Percentiles rank a stretch among this genome's conserved stretches.
These are phyloP conservation scores for Fusarium paranaense DNA, from an alignment of 2,329 filamentous ascomycete species.

Conservation along the genomic window DNA sequence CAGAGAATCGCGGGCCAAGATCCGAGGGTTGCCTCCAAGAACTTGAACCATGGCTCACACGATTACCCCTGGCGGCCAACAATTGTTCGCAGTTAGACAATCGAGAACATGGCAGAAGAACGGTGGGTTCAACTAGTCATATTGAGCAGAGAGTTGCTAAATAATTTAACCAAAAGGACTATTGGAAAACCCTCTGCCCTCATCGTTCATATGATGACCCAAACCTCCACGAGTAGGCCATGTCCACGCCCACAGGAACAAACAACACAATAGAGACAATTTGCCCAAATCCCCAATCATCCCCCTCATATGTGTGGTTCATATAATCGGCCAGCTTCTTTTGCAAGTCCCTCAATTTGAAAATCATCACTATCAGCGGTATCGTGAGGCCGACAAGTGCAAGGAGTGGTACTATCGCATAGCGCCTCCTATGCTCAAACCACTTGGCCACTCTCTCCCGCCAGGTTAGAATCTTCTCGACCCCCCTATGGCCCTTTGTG, in stretches of 20 bases:
- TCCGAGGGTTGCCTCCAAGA: no score
- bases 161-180: not conserved
- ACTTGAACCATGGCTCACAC: not conserved
- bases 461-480: not conserved
- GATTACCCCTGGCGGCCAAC: not conserved
- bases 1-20: not conserved
- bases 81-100: not conserved
- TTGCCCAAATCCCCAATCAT: constrained; percentile 37
- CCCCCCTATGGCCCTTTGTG: not conserved
- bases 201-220: not conserved
- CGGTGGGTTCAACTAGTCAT: not conserved
- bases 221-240: constrained; percentile 31
- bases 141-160: not conserved
- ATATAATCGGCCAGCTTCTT: not conserved
- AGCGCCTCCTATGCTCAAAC: not conserved
- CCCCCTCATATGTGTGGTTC: constrained; percentile 6
- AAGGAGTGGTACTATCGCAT: constrained; percentile 12
- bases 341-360: constrained; percentile 21
- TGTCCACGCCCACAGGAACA: constrained; percentile 33
- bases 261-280: constrained; percentile 42
- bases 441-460: constrained; percentile 1
- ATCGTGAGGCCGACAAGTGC: constrained; percentile 2
- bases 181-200: not conserved
- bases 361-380: constrained; percentile 21
- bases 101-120: not conserved